Evolutionary conservation across 176 grass and related monocot genomes (phyloP), one percentile per base, ranked within the genome.

Genomic region (Rhynchospora breviuscula): DNA sequence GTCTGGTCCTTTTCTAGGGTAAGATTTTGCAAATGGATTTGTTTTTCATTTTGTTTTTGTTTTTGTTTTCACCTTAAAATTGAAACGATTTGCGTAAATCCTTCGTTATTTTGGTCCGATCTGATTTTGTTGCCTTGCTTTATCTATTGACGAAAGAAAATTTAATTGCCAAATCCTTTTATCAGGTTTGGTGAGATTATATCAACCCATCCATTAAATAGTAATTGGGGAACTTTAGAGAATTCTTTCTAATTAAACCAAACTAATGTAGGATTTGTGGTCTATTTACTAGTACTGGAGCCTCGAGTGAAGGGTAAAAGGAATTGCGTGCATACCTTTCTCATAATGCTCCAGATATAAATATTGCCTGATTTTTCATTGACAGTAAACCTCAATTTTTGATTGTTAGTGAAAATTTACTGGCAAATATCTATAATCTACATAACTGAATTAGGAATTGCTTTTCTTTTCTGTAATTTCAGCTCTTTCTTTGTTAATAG

Each of bases 281-380:
- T 67, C 26, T 65, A 44, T 56, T 44, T 40, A 59, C 17, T 47
- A 47, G 21, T 64, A 54, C 18, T 69, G 87, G 87, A 85, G 87
- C 87, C 76, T 89, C 83, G 78, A 89, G 87, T 89, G 87, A 89
- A 82, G 67, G 83, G 83, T 65, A 89, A 77, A 44, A 67, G 78
- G 44, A 63, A 29, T 25, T 51, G 40, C 10, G 19, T 89, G 79
- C 63, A 65, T 85, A 57, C 78, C 68, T 78, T 89, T 89, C 78
- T 89, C 87, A 89, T 89, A 85, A 10, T 67, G 87, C 83, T 89
- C 87, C 87, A 76, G 2, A 89, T 35, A 89, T 66, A 60, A 40
- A 78, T 22, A 43, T 52, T 89, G 83, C 83, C 83, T 40, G 7
- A 46, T 1, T 65, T 71, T 66, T 56, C 59, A 82, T 25, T 26